A percentile compares a stretch with the other conserved stretches of the same genome.
Conservation (phyloP, 192 early-diverging fungal species). For the Linnemannia hyalina region DNA sequence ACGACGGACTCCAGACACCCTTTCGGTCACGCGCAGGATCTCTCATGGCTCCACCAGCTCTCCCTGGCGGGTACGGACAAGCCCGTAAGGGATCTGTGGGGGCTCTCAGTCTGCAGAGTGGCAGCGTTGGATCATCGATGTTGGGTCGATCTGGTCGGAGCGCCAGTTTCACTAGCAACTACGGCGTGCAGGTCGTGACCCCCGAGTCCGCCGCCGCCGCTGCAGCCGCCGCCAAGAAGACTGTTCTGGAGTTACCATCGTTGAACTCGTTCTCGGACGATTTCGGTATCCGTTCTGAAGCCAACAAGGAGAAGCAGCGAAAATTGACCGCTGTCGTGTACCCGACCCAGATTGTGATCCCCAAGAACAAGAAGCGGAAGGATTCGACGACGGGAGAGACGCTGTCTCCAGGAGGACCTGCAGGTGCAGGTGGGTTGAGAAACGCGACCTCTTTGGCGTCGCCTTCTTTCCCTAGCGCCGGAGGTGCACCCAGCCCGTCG, state of each 20-base stretch:
- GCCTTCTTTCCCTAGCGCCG: background rate
- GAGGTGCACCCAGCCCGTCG: slow-evolving; percentile 5
- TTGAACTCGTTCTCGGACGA: slow-evolving; percentile 53
- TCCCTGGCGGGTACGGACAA: slow-evolving; percentile 9
- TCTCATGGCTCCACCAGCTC: slow-evolving; percentile 30
- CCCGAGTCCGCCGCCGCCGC: background rate
- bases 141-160: slow-evolving; percentile 33
- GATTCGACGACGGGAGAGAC: slow-evolving; percentile 3
- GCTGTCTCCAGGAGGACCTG: background rate
- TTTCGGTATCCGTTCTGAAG: slow-evolving; percentile 19
- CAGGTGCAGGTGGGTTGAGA: slow-evolving; percentile 6
- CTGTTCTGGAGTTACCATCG: slow-evolving; percentile 41
- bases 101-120: slow-evolving; percentile 14
- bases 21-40: slow-evolving; percentile 46
- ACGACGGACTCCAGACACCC: slow-evolving; percentile 27
- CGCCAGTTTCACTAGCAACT: slow-evolving; percentile 46
- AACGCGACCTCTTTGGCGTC: slow-evolving; percentile 23
- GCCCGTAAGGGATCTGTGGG: slow-evolving; percentile 38
- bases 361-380: slow-evolving; percentile 38
- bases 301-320: slow-evolving; percentile 27
- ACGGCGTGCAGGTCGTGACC: slow-evolving; percentile 33
- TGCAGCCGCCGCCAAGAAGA: slow-evolving; percentile 16
- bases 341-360: slow-evolving; percentile 49
- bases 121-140: background rate
- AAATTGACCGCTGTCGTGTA: slow-evolving; percentile 48